Evolutionary conservation across 2,329 filamentous ascomycete species (phyloP).

Genomic region (Aspergillus oerlinghausenensis): DNA sequence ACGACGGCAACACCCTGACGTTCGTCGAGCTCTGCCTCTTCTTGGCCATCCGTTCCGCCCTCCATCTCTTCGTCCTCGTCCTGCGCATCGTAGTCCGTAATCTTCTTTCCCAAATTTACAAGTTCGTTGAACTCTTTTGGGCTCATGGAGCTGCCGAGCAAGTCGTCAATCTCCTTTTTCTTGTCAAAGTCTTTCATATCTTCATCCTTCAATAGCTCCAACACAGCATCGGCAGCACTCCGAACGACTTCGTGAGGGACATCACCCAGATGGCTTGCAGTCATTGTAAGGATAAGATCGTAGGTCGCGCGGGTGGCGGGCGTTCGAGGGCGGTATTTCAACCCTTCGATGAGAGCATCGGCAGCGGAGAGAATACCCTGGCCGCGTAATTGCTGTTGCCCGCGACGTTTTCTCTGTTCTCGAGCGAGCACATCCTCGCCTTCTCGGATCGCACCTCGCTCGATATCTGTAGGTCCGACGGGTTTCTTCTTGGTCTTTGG

Average conservation of each 20-base stretch:
- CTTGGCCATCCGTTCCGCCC: constrained; percentile 61
- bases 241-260: constrained; percentile 86
- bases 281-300: constrained; percentile 87
- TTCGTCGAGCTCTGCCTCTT: constrained; percentile 77
- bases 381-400: constrained; percentile 66
- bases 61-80: constrained; percentile 89
- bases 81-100: constrained; percentile 95
- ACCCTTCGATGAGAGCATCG: constrained; percentile 83
- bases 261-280: constrained; percentile 83
- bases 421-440: constrained; percentile 77
- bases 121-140: constrained; percentile 95
- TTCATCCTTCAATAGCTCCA: constrained; percentile 92
- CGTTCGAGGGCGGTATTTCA: constrained; percentile 87
- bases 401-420: constrained; percentile 76
- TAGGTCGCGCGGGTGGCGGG: constrained; percentile 88
- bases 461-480: constrained; percentile 61
- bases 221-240: constrained; percentile 85
- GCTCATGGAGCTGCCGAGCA: constrained; percentile 75
- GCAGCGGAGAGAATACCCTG: constrained; percentile 76
- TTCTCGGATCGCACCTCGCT: constrained; percentile 71
- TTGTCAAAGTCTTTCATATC: constrained; percentile 96
- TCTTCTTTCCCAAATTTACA: constrained; percentile 95
- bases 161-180: constrained; percentile 95
- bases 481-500: constrained; percentile 74
- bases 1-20: constrained; percentile 95